A percentile compares a stretch with the other conserved stretches of the same genome.
phyloP scores from a whole-genome alignment of 176 grass and related monocot species.

The Oryza meridionalis region DNA sequence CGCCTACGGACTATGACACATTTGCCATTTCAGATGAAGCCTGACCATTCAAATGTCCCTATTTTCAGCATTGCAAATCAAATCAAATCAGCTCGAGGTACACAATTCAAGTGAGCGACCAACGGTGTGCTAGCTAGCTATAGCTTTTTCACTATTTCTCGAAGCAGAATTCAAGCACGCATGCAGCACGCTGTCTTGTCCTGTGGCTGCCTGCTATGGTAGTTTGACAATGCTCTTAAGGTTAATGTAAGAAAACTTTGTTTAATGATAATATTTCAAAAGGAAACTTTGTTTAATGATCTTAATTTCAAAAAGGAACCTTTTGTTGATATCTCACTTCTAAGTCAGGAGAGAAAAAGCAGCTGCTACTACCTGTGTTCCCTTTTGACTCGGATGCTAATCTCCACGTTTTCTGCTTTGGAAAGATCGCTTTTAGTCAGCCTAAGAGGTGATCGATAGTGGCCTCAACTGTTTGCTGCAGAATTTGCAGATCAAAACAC shows the following conservation, averaged over 20 bases:
- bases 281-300: not conserved
- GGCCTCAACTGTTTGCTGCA: not conserved
- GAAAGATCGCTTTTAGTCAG: slow-evolving; percentile 8
- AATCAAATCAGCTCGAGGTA: slow-evolving; percentile 30
- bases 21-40: slow-evolving; percentile 17
- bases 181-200: slow-evolving; percentile 20
- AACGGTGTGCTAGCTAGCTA: slow-evolving; percentile 1
- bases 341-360: slow-evolving; percentile 5
- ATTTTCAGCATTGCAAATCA: slow-evolving; percentile 2
- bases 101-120: slow-evolving; percentile 16
- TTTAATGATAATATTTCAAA: not conserved
- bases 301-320: slow-evolving; percentile 11
- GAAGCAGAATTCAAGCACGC: slow-evolving; percentile 30
- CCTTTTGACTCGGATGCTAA: slow-evolving; percentile 35
- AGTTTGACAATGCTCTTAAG: slow-evolving; percentile 8
- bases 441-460: slow-evolving; percentile 17
- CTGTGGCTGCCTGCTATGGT: not conserved
- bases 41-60: not conserved
- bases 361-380: not conserved
- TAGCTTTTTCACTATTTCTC: slow-evolving; percentile 36
- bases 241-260: not conserved
- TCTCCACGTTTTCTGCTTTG: slow-evolving; percentile 13
- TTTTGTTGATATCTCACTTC: not conserved
- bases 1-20: not conserved
- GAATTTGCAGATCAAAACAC: not conserved